These are phyloP conservation scores for Xanthoparmelia taractica DNA, from an alignment of 495 filamentous ascomycete species.

Conservation along the genomic window DNA sequence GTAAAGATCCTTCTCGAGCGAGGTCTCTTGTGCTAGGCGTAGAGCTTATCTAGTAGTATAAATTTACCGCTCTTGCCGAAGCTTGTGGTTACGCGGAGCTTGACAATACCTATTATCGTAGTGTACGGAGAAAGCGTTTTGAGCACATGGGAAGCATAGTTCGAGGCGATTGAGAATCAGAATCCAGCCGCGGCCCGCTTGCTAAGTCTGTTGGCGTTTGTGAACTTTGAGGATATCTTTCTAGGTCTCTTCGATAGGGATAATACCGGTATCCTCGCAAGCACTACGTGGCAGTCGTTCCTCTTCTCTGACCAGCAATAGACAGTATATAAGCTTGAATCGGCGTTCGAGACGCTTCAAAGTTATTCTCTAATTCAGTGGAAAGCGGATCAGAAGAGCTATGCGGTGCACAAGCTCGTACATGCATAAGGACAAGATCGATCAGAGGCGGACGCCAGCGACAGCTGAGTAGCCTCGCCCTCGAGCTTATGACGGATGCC, in stretches of 20 bases:
- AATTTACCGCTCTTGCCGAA: background rate
- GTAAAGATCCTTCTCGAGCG: background rate
- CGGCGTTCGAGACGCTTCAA: constrained; percentile 8
- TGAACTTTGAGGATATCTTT: background rate
- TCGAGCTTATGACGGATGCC: constrained; percentile 1
- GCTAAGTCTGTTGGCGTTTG: background rate
- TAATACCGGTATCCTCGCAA: background rate
- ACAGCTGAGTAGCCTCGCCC: constrained; percentile 3
- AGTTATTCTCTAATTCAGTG: too few relatives aligned
- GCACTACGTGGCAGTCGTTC: background rate
- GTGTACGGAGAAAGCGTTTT: constrained; percentile 5
- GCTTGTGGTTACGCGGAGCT: background rate
- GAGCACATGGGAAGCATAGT: too few relatives aligned
- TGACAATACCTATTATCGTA: background rate
- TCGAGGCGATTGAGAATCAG: background rate
- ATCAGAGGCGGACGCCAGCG: background rate
- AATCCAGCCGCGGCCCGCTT: constrained; percentile 3
- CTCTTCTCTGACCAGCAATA: constrained; percentile 3
- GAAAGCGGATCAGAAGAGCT: constrained; percentile 6
- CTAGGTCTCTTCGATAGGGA: background rate
- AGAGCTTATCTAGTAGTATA: background rate
- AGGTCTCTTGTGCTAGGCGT: background rate
- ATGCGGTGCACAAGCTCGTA: constrained; percentile 9
- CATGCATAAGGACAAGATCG: constrained; percentile 5
- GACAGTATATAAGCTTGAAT: constrained; percentile 6